Conservation (phyloP, 108 stramenopile genomes). For the Cyclotella kingstonii region DNA sequence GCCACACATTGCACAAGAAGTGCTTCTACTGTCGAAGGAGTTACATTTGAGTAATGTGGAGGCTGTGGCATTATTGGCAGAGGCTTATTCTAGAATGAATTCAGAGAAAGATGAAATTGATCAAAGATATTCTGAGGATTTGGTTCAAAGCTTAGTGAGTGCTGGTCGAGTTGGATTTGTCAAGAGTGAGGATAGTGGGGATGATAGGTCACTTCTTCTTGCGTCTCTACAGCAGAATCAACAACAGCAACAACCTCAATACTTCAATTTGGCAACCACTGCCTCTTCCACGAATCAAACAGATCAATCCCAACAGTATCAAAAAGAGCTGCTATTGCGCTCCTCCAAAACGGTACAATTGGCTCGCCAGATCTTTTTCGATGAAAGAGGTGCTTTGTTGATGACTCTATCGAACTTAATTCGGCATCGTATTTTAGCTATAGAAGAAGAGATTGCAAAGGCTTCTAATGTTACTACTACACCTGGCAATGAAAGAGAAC, state of each 20-base stretch:
- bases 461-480: not conserved
- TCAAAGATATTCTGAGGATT: too few relatives aligned
- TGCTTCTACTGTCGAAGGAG: constrained; percentile 53
- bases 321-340: not conserved
- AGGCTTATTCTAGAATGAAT: constrained; percentile 16
- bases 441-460: not conserved
- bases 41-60: constrained; percentile 53
- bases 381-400: constrained; percentile 31
- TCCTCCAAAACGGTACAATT: not conserved
- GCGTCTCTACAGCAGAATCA: too few relatives aligned
- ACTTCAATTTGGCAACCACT: too few relatives aligned
- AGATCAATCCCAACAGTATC: not conserved
- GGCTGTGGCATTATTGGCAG: constrained; percentile 50
- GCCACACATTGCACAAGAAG: constrained; percentile 40
- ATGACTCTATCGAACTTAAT: constrained; percentile 26
- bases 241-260: too few relatives aligned
- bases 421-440: constrained; percentile 32
- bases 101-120: not conserved
- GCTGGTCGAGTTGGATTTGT: too few relatives aligned
- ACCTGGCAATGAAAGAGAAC: not conserved
- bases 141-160: too few relatives aligned
- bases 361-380: constrained; percentile 36
- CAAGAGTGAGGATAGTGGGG: too few relatives aligned
- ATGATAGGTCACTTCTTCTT: too few relatives aligned
- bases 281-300: constrained; percentile 1